Evolutionary conservation across 768 basidiomycete species (phyloP), one percentile per base, ranked within the genome.

Genomic region (Daedaleopsis nitida): DNA sequence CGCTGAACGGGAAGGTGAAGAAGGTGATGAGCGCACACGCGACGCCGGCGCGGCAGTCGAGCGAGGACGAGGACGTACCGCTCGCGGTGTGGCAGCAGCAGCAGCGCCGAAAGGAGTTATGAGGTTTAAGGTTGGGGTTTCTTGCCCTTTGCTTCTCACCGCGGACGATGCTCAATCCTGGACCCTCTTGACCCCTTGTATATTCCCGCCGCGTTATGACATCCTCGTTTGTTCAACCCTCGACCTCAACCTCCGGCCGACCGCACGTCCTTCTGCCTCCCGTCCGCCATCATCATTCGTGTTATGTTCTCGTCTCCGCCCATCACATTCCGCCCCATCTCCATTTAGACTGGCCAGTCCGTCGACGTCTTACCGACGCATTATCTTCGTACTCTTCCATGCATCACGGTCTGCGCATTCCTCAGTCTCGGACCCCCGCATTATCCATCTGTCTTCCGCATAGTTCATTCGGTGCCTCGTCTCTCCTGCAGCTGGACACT

Each of bases 31-130:
- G 88, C 66, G 84, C 84, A n/a, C 83, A 87, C 70, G 88, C 87
- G 17, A 77, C 82, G 11, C 63, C 76, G 19, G 70, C 80, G 56
- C 77, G 80, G 63, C 79, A 79, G 43, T 77, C 77, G 66, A 76
- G 74, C 27, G 89, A 91, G 69, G 91, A 92, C 68, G 91, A 93
- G 70, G 91, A 93, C 69, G 76, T 91, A 42, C 91, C 91, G 19
- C 77, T 94, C 51, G 90, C 92, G 19, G 73, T 91, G 58, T 92
- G 86, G 80, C 89, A 92, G 72, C 89, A 88, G 54, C 89, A 88
- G 52, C 89, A 87, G 69, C 86, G 83, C 66, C 80, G 86, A 69
- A 79, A 80, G 70, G 62, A 64, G 43, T 64, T 43, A 23, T 64
- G 45, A 64, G 17, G 23, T 16, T 9, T 24, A 13, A n/a, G 10